phyloP scores from a whole-genome alignment of 352 stramenopile species.

The Thalassiosira hispida region DNA sequence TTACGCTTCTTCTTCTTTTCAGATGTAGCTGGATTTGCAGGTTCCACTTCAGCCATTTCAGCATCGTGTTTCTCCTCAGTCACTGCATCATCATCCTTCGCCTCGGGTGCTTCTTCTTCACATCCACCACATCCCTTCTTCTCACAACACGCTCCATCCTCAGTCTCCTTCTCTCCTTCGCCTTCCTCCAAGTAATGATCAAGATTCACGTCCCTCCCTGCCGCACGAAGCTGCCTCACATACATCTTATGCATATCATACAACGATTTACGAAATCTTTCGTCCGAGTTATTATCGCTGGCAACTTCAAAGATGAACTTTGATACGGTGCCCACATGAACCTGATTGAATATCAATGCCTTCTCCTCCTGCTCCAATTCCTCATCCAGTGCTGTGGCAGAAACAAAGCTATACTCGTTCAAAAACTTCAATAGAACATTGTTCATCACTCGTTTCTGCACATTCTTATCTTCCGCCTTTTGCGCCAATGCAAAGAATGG shows the following conservation, averaged over 20 bases:
- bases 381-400: constrained; percentile 50
- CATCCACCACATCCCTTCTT: constrained; percentile 29
- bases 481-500: constrained; percentile 81
- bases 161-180: constrained; percentile 28
- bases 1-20: constrained; percentile 58
- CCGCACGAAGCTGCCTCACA: constrained; percentile 68
- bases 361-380: constrained; percentile 42
- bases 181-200: constrained; percentile 42
- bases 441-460: constrained; percentile 79
- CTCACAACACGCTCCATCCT: constrained; percentile 5
- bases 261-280: constrained; percentile 74
- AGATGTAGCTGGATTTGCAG: not conserved
- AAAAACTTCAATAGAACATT: constrained; percentile 84
- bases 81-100: constrained; percentile 19
- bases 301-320: constrained; percentile 84
- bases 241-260: constrained; percentile 86
- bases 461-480: constrained; percentile 68
- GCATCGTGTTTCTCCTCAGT: not conserved
- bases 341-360: constrained; percentile 68
- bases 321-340: constrained; percentile 81
- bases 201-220: constrained; percentile 77
- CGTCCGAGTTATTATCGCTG: constrained; percentile 71
- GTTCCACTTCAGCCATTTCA: constrained; percentile 9
- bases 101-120: constrained; percentile 34
- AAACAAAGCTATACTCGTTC: constrained; percentile 79